Conservation (phyloP, 495 filamentous ascomycete species). For the Jackrogersella minutella region DNA sequence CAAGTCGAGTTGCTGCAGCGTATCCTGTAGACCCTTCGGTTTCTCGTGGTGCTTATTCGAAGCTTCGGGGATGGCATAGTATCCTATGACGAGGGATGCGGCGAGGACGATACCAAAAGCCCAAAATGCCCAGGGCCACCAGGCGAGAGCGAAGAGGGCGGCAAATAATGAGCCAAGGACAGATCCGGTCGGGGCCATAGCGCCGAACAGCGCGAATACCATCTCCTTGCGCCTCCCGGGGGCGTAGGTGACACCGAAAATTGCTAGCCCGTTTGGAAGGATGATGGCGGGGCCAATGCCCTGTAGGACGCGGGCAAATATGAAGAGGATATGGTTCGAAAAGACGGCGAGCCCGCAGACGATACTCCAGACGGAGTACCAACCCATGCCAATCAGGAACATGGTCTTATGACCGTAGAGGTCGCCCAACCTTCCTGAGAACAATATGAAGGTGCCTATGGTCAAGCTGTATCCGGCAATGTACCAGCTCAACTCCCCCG, state of each 20-base stretch:
- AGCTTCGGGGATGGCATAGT: slow-evolving; percentile 58
- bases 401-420: slow-evolving; percentile 65
- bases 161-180: slow-evolving; percentile 61
- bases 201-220: slow-evolving; percentile 70
- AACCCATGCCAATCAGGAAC: slow-evolving; percentile 64
- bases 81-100: slow-evolving; percentile 50
- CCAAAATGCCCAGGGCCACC: slow-evolving; percentile 77
- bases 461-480: slow-evolving; percentile 67
- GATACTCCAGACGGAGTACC: slow-evolving; percentile 67
- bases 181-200: slow-evolving; percentile 64
- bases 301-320: slow-evolving; percentile 64
- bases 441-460: slow-evolving; percentile 70
- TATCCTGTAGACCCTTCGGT: slow-evolving; percentile 25
- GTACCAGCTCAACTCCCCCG: slow-evolving; percentile 59
- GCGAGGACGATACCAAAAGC: slow-evolving; percentile 59
- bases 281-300: slow-evolving; percentile 69
- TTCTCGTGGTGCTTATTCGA: slow-evolving; percentile 34
- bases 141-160: slow-evolving; percentile 60
- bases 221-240: slow-evolving; percentile 67
- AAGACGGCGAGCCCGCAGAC: slow-evolving; percentile 52
- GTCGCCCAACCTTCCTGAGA: slow-evolving; percentile 68
- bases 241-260: slow-evolving; percentile 65
- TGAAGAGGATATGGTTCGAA: slow-evolving; percentile 61
- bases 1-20: slow-evolving; percentile 54
- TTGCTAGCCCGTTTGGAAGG: slow-evolving; percentile 68